Evolutionary conservation across 2,329 filamentous ascomycete genomes (phyloP).

Genomic region (Fusarium cicatricum): DNA sequence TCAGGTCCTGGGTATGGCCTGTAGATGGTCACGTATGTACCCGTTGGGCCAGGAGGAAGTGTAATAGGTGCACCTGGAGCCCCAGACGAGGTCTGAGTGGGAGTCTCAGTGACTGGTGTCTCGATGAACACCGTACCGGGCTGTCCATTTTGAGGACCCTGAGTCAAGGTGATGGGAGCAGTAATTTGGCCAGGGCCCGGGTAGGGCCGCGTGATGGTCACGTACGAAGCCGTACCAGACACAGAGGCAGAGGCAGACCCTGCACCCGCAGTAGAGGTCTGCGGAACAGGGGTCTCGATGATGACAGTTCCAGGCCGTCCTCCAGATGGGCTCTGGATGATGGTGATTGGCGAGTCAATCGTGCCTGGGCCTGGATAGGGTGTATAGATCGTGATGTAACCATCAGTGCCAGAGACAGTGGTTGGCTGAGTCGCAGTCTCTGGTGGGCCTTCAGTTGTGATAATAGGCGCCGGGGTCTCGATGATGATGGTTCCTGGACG

Average conservation of each 20-base stretch:
- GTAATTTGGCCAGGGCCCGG: conserved; percentile 19
- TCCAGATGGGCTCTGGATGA: conserved; percentile 11
- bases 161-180: conserved; percentile 23
- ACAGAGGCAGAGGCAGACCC: not conserved
- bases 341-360: conserved; percentile 22
- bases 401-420: conserved; percentile 20
- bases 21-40: conserved; percentile 28
- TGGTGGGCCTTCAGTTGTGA: not conserved
- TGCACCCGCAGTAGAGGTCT: not conserved
- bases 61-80: conserved; percentile 1
- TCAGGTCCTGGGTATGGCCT: conserved; percentile 27
- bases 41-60: not conserved
- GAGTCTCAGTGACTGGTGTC: conserved; percentile 9
- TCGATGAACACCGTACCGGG: conserved; percentile 30
- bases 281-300: conserved; percentile 2
- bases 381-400: conserved; percentile 20
- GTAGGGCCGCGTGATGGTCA: conserved; percentile 24
- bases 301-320: conserved; percentile 17
- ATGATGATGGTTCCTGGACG: conserved; percentile 29
- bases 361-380: conserved; percentile 15
- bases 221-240: conserved; percentile 9
- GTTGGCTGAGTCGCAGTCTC: conserved; percentile 5
- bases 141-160: conserved; percentile 9
- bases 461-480: conserved; percentile 21
- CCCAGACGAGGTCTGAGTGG: not conserved